Conservation (phyloP, 495 filamentous ascomycete genomes). For the Penicillium fimorum region DNA sequence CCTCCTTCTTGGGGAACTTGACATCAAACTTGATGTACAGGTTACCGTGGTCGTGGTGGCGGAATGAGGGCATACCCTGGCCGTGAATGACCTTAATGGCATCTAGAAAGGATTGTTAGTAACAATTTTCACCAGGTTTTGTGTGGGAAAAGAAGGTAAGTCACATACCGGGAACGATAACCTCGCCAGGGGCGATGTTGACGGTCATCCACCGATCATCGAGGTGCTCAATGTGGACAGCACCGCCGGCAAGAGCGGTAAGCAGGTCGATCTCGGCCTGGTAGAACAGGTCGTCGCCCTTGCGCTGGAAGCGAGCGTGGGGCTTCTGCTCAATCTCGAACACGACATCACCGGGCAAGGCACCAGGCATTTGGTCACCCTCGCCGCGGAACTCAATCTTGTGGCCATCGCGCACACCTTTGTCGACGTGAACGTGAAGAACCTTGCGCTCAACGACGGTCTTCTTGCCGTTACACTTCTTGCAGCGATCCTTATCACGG, state of each 20-base stretch:
- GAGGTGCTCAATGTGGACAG: constrained; percentile 89
- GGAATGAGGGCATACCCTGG: constrained; percentile 96
- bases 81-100: constrained; percentile 91
- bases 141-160: background rate
- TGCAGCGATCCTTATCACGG: constrained; percentile 94
- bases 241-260: constrained; percentile 88
- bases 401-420: constrained; percentile 86
- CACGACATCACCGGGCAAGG: constrained; percentile 88
- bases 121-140: constrained; percentile 4
- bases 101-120: constrained; percentile 51
- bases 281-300: constrained; percentile 95
- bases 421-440: constrained; percentile 95
- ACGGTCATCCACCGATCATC: constrained; percentile 96
- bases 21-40: constrained; percentile 97
- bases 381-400: constrained; percentile 96
- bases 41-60: constrained; percentile 95
- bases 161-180: constrained; percentile 84
- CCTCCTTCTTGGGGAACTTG: constrained; percentile 77
- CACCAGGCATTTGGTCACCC: constrained; percentile 93
- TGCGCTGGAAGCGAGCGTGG: constrained; percentile 89
- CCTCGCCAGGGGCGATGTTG: constrained; percentile 86
- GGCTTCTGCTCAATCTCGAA: constrained; percentile 99
- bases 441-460: constrained; percentile 96
- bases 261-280: constrained; percentile 94
- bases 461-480: constrained; percentile 93